A percentile compares a stretch with the other conserved stretches of the same genome.
Conservation (phyloP, 148 eudicot genomes). For the Pouteria glomerata region DNA sequence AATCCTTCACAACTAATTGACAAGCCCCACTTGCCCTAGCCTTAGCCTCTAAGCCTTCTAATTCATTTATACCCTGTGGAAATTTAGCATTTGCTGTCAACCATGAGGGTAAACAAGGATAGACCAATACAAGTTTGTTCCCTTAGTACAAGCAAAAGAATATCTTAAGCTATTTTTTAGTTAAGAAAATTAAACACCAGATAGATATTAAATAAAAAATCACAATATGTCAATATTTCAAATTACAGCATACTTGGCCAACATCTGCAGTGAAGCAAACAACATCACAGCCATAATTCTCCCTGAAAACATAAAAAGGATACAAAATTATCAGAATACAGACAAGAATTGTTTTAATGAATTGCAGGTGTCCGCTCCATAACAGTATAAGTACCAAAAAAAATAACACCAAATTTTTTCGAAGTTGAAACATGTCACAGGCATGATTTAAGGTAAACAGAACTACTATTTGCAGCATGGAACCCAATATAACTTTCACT, state of each 20-base stretch:
- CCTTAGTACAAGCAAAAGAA: neutral
- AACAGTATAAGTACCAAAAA: neutral
- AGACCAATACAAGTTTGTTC: neutral
- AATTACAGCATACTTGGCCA: conserved; percentile 66
- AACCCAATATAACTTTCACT: neutral
- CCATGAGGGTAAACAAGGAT: neutral
- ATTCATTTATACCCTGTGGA: conserved; percentile 64
- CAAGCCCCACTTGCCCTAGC: conserved; percentile 99
- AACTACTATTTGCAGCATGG: neutral
- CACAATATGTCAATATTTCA: neutral
- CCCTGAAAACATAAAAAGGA: conserved; percentile 46
- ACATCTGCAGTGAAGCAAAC: conserved; percentile 99
- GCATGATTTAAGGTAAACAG: neutral
- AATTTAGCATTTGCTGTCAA: neutral
- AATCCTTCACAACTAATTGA: conserved; percentile 93
- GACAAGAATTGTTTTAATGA: neutral
- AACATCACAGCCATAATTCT: conserved; percentile 98
- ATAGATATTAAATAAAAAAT: neutral
- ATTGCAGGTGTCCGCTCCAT: neutral
- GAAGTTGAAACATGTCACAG: neutral
- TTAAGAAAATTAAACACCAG: neutral
- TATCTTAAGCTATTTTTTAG: neutral
- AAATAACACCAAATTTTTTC: neutral
- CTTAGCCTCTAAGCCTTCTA: conserved; percentile 87
- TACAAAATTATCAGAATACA: neutral